Percentiles rank a stretch among this genome's conserved stretches.
Conservation (phyloP, 192 early-diverging fungal genomes). For the Backusella australiensis region DNA sequence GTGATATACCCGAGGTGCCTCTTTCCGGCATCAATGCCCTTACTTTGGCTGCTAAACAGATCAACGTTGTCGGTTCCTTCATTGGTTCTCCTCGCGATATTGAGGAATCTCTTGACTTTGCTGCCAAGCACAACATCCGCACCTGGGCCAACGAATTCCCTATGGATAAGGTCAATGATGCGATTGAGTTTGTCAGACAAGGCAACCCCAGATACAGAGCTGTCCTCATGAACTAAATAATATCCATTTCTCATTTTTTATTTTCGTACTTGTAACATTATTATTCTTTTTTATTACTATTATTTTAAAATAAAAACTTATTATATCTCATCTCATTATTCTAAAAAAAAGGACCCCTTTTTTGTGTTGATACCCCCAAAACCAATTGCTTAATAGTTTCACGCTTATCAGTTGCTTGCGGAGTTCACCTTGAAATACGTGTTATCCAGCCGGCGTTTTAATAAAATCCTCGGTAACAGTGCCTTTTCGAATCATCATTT, state of each 20-base stretch:
- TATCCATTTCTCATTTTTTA: neutral
- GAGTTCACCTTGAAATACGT: too few relatives aligned
- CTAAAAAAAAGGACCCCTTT: neutral
- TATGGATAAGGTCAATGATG: slow-evolving; percentile 61
- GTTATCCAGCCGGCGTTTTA: neutral
- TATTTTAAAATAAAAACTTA: neutral
- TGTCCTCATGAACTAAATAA: slow-evolving; percentile 58
- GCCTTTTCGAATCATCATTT: neutral
- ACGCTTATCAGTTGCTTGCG: too few relatives aligned
- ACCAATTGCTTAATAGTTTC: too few relatives aligned
- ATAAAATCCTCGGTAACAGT: neutral
- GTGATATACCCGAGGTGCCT: slow-evolving; percentile 27
- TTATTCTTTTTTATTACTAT: neutral
- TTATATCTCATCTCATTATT: neutral
- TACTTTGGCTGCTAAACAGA: slow-evolving; percentile 43
- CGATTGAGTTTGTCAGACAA: slow-evolving; percentile 54
- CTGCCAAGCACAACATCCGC: slow-evolving; percentile 57
- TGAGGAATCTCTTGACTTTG: slow-evolving; percentile 64
- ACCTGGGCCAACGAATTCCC: slow-evolving; percentile 63
- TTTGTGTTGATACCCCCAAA: neutral
- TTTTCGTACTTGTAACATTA: neutral
- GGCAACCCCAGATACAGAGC: slow-evolving; percentile 67
- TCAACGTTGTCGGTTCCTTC: slow-evolving; percentile 59
- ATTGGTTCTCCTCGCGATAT: slow-evolving; percentile 60
- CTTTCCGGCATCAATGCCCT: slow-evolving; percentile 38